Base-by-base conservation (phyloP, 805 yeast species). In the Barnettozyma wickerhamii region DNA sequence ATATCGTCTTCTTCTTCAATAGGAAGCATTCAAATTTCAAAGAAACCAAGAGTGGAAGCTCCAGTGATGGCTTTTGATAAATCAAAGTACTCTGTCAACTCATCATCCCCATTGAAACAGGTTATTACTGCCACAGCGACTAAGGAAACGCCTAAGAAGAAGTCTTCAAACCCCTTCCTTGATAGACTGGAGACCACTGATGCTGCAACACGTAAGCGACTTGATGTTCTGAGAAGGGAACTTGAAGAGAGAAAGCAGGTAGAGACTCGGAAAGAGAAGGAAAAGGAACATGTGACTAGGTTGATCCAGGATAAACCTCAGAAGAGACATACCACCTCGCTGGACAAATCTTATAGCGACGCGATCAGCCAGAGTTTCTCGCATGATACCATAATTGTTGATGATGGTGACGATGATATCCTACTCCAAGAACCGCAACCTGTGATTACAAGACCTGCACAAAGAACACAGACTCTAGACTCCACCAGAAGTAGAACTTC, bases 401-500 rank as follows among this genome's bases (percentile, higher is more conserved):
- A 29, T 30, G 21, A 21, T 19, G 19, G 14, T 18, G 38, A 35
- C 20, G 33, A 29, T 27, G 38, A 35, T n/a, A 18, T 12, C 7
- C 18, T 33, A 28, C 13, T 24, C 15, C 14, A 17, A 7, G 14
- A 14, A 10, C 23, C 41, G 7, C 15, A 24, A 10, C 33, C 19
- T 15, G 14, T 14, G 7, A 9, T 10, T 7, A 6, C 35, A 27
- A 15, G 24, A 20, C 29, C 37, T 14, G 29, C 37, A 2, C 10
- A n/a, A 14, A 27, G 44, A 36, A 36, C 44, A 14, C 37, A 21
- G 24, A 41, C 44, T 18, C 20, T 34, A 15, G 38, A 33, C 14
- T 26, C 45, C 4, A 13, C 32, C 18, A 28, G 40, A 31, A 35
- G 26, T 28, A 26, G 40, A 31, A 30, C 41, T 1, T 19, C 41